These are phyloP conservation scores for Hypocreales sp. DNA, from an alignment of 2,329 filamentous ascomycete species.

Conservation along the genomic window DNA sequence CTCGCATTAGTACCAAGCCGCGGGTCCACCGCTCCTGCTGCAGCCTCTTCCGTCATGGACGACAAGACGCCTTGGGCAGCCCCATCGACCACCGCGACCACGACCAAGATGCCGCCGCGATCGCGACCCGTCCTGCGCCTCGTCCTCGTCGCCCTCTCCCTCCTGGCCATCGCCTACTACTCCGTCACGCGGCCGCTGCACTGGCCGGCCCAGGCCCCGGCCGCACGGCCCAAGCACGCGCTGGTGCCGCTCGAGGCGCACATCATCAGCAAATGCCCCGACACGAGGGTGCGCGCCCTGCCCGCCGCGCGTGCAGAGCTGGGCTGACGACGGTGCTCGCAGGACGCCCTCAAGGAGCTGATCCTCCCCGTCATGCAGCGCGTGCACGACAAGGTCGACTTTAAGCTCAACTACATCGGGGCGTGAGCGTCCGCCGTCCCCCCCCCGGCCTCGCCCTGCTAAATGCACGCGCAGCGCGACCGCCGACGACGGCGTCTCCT, in stretches of 20 bases:
- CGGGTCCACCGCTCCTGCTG: too few relatives aligned
- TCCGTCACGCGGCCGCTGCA: not conserved
- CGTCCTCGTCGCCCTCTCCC: conserved; percentile 8
- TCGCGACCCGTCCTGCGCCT: conserved; percentile 1
- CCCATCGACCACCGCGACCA: not conserved
- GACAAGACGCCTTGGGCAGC: not conserved
- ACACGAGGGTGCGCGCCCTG: conserved; percentile 43
- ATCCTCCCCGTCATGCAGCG: conserved; percentile 78
- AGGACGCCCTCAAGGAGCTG: conserved; percentile 65
- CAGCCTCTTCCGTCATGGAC: conserved; percentile 1
- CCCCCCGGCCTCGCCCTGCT: not conserved
- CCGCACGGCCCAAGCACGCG: conserved; percentile 4
- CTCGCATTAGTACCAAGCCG: too few relatives aligned
- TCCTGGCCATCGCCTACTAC: conserved; percentile 6
- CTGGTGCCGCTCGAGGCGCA: conserved; percentile 77
- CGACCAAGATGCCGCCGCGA: conserved; percentile 1
- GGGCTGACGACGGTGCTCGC: conserved; percentile 2
- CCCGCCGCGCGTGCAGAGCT: too few relatives aligned
- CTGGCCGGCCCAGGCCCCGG: not conserved
- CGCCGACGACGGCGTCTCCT: conserved; percentile 68
- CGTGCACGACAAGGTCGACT: conserved; percentile 73
- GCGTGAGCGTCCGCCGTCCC: conserved; percentile 31
- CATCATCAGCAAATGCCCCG: conserved; percentile 95
- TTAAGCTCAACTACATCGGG: conserved; percentile 82
- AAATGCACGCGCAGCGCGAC: conserved; percentile 51